Conservation (phyloP, 2,329 filamentous ascomycete genomes). For the Juglanconis juglandina region DNA sequence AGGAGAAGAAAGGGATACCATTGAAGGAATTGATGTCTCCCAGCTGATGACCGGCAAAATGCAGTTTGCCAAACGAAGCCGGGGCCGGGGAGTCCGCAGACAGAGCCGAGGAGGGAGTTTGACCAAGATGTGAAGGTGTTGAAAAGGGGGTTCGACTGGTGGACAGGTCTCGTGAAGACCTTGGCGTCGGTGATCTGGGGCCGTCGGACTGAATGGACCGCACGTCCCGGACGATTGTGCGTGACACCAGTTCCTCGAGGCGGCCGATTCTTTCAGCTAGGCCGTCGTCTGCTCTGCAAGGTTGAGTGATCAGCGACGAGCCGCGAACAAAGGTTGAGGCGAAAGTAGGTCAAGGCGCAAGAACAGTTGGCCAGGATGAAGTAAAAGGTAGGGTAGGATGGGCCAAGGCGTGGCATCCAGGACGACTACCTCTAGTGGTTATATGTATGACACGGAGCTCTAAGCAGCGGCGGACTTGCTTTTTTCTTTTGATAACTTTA, state of each 20-base stretch:
- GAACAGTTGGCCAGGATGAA: no score
- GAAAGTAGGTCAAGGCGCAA: background rate
- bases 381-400: no score
- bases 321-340: background rate
- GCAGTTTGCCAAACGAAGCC: slow-evolving; percentile 32
- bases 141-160: background rate
- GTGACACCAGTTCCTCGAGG: slow-evolving; percentile 1
- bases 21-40: slow-evolving; percentile 44
- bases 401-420: no score
- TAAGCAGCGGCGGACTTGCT: background rate
- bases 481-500: background rate
- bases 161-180: background rate
- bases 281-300: background rate
- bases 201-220: background rate
- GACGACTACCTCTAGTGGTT: no score
- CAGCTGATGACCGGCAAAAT: slow-evolving; percentile 45
- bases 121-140: background rate
- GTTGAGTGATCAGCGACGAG: background rate
- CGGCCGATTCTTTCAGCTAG: background rate
- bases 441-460: background rate
- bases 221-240: background rate
- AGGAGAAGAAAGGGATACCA: slow-evolving; percentile 47
- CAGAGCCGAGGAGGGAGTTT: slow-evolving; percentile 3
- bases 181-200: background rate
- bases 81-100: slow-evolving; percentile 10